Conservation (phyloP, 1,284 basidiomycete genomes). For the Apiotrichum domesticum region DNA sequence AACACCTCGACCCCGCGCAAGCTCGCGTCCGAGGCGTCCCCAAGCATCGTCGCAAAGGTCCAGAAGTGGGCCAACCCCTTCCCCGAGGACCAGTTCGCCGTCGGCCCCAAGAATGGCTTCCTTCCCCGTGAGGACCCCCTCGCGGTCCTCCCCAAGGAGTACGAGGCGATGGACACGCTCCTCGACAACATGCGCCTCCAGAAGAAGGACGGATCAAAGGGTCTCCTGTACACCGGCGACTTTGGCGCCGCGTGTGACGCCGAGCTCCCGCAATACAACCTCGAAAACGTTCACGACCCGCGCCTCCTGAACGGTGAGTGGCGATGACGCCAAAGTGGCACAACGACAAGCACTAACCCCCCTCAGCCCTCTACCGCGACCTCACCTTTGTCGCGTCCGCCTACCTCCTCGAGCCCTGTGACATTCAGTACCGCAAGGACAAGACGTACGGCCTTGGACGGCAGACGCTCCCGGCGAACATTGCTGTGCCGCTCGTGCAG, state of each 20-base stretch:
- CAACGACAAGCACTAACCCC: neutral
- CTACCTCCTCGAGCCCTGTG: constrained; percentile 20
- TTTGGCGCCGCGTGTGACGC: constrained; percentile 13
- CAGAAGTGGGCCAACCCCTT: constrained; percentile 14
- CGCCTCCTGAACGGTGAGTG: constrained; percentile 12
- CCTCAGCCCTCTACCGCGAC: constrained; percentile 19
- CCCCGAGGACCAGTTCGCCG: constrained; percentile 13
- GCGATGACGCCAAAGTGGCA: too few species aligned
- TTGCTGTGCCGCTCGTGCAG: constrained; percentile 16
- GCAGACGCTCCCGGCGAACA: constrained; percentile 17
- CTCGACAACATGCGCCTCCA: constrained; percentile 18
- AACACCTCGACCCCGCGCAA: neutral
- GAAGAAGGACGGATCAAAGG: constrained; percentile 8
- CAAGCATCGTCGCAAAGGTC: neutral
- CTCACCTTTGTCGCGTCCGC: constrained; percentile 17
- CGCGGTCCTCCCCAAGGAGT: constrained; percentile 12
- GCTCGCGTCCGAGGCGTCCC: constrained; percentile 1
- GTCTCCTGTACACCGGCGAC: constrained; percentile 14
- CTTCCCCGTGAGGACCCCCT: constrained; percentile 15
- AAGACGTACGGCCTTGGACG: constrained; percentile 17
- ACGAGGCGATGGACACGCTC: constrained; percentile 15
- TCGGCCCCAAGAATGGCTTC: constrained; percentile 17
- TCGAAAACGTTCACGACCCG: constrained; percentile 11
- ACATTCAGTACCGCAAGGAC: constrained; percentile 17
- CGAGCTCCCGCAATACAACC: constrained; percentile 17